Percentiles rank a stretch among this genome's conserved stretches.
phyloP scores from a whole-genome alignment of 371 early-diverging fungal species.

The Batkoa obscura region DNA sequence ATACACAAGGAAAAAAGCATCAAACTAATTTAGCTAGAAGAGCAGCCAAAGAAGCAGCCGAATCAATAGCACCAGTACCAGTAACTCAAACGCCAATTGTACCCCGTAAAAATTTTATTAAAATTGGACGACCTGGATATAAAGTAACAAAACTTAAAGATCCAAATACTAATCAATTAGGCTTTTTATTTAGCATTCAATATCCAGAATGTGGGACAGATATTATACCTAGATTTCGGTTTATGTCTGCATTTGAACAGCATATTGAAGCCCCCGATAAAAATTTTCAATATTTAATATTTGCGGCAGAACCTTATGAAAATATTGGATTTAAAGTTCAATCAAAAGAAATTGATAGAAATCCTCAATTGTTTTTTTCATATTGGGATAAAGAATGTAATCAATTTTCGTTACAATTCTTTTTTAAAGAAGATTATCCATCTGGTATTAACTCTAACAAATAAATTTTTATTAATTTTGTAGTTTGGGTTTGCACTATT shows the following conservation, averaged over 20 bases:
- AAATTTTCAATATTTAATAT: slow-evolving; percentile 73
- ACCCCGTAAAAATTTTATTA: slow-evolving; percentile 51
- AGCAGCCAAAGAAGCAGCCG: slow-evolving; percentile 77
- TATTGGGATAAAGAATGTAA: slow-evolving; percentile 88
- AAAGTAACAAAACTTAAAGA: slow-evolving; percentile 87
- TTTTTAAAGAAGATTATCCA: slow-evolving; percentile 38
- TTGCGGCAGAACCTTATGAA: slow-evolving; percentile 96
- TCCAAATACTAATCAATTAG: slow-evolving; percentile 68
- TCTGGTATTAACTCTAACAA: not conserved
- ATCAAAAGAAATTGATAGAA: slow-evolving; percentile 72
- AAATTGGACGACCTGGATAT: slow-evolving; percentile 96
- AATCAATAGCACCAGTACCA: slow-evolving; percentile 24
- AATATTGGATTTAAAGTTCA: slow-evolving; percentile 89
- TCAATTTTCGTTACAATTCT: slow-evolving; percentile 77
- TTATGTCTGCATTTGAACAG: slow-evolving; percentile 96
- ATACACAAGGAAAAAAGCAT: slow-evolving; percentile 98
- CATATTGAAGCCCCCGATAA: slow-evolving; percentile 76
- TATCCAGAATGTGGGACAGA: slow-evolving; percentile 74
- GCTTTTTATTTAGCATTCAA: slow-evolving; percentile 82
- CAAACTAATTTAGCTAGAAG: slow-evolving; percentile 87
- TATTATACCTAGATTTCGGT: slow-evolving; percentile 74
- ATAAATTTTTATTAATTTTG: too few relatives aligned
- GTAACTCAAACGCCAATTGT: slow-evolving; percentile 20
- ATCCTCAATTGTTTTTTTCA: slow-evolving; percentile 69
- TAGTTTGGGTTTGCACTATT: too few relatives aligned